Conservation (phyloP, 2,329 filamentous ascomycete species). For the Ceratocystis papillata region DNA sequence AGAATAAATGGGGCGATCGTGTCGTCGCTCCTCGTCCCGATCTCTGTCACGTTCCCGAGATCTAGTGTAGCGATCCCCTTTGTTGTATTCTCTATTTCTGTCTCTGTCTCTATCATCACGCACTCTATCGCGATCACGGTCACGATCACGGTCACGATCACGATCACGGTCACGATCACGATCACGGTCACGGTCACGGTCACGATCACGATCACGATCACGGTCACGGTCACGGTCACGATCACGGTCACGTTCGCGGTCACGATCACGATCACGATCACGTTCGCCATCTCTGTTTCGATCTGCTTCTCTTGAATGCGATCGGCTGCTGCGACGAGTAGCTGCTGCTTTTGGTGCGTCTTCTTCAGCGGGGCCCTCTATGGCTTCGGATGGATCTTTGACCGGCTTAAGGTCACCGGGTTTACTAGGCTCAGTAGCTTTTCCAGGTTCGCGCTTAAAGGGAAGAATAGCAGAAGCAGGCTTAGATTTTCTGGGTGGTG, state of each 20-base stretch:
- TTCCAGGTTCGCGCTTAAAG: conserved; percentile 34
- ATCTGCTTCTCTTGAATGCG: not conserved
- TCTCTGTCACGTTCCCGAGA: conserved; percentile 6
- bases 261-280: not conserved
- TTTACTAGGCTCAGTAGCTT: conserved; percentile 35
- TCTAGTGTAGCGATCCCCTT: conserved; percentile 9
- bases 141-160: not conserved
- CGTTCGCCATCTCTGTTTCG: not conserved
- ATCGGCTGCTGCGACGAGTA: conserved; percentile 1
- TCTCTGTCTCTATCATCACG: not conserved
- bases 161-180: not conserved
- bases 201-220: not conserved
- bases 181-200: not conserved
- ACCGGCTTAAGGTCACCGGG: conserved; percentile 30
- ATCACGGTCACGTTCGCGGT: not conserved
- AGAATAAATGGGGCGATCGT: conserved; percentile 34
- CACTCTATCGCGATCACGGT: not conserved
- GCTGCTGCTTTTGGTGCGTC: not conserved
- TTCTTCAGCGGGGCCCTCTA: conserved; percentile 26
- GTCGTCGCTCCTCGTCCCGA: conserved; percentile 25
- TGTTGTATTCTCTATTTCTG: not conserved
- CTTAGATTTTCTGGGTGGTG: conserved; percentile 42
- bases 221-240: too few relatives aligned
- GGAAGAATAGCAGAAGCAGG: conserved; percentile 51
- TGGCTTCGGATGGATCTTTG: conserved; percentile 30